A percentile compares a stretch with the other conserved stretches of the same genome.
Evolutionary conservation across 768 basidiomycete species (phyloP).

Genomic region (Naganishia friedmannii): DNA sequence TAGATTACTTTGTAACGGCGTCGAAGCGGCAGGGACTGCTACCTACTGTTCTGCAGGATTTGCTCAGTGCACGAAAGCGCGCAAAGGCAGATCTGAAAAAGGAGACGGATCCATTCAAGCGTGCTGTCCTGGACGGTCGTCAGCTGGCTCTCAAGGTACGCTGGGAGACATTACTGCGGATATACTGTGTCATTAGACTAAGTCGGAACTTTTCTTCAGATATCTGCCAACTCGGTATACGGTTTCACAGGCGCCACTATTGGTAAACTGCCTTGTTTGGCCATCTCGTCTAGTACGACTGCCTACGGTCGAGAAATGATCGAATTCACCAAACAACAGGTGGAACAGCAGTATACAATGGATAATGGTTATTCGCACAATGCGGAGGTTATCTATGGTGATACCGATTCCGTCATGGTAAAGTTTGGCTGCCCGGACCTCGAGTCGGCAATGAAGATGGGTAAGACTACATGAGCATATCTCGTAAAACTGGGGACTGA

Average conservation of each 20-base stretch:
- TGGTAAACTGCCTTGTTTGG: conserved; percentile 90
- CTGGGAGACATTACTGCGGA: neutral
- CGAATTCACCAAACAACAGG: conserved; percentile 88
- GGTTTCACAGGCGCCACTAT: conserved; percentile 98
- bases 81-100: conserved; percentile 95
- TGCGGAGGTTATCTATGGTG: conserved; percentile 94
- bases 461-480: conserved; percentile 55
- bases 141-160: conserved; percentile 90
- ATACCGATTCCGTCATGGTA: conserved; percentile 99
- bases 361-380: conserved; percentile 81
- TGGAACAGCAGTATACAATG: conserved; percentile 79
- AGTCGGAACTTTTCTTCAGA: conserved; percentile 58
- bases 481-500: neutral
- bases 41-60: conserved; percentile 86
- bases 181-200: neutral
- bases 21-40: conserved; percentile 78
- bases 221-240: conserved; percentile 98
- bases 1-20: conserved; percentile 80
- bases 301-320: conserved; percentile 99
- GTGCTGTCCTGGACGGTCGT: conserved; percentile 93
- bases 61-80: conserved; percentile 86
- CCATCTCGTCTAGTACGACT: conserved; percentile 92
- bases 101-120: conserved; percentile 93
- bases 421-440: conserved; percentile 89
- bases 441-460: conserved; percentile 80